phyloP scores from a whole-genome alignment of 345 rosid genomes.

The Lenwebbia sp. region DNA sequence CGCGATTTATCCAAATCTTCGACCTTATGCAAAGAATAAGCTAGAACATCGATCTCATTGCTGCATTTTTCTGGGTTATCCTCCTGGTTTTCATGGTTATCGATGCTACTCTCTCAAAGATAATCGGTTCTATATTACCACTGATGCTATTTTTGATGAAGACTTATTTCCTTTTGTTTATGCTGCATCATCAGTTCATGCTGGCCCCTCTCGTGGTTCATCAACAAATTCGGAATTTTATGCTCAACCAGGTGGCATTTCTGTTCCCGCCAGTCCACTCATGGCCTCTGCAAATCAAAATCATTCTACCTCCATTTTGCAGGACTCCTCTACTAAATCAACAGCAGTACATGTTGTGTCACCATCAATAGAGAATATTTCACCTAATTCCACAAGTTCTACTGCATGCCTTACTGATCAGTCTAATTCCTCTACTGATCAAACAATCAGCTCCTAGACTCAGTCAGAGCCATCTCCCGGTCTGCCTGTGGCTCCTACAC shows the following conservation, averaged over 20 bases:
- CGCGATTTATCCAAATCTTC: too few species aligned
- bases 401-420: too few species aligned
- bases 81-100: neutral
- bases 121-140: too few species aligned
- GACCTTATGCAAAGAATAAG: neutral
- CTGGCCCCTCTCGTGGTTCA: neutral
- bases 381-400: too few species aligned
- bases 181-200: neutral
- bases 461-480: neutral
- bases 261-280: too few species aligned
- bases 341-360: neutral
- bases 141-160: too few species aligned
- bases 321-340: too few species aligned
- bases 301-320: neutral
- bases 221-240: neutral
- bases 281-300: neutral
- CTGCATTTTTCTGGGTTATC: neutral
- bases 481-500: neutral
- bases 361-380: too few species aligned
- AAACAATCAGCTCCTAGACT: neutral
- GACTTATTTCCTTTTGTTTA: neutral
- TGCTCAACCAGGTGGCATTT: neutral
- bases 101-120: neutral
- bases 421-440: too few species aligned
- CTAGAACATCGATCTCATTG: neutral